A percentile compares a stretch with the other conserved stretches of the same genome.
These are phyloP conservation scores for Cyberlindnera mrakii DNA, from an alignment of 805 yeast genomes.

Conservation along the genomic window DNA sequence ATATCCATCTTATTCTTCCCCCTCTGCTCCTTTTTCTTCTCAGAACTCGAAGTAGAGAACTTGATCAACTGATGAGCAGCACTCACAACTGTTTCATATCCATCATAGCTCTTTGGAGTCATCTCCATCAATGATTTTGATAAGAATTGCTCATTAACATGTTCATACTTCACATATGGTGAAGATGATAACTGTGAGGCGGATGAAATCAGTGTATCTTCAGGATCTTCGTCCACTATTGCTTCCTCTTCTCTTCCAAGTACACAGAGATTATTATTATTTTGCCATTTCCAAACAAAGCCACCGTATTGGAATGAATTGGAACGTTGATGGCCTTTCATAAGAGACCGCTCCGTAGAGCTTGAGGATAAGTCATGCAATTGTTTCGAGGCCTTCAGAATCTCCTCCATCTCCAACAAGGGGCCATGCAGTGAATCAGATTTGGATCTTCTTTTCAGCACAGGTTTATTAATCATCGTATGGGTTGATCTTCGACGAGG, in stretches of 20 bases:
- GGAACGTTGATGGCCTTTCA: background rate
- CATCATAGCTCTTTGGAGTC: constrained; percentile 19
- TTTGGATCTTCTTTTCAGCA: constrained; percentile 20
- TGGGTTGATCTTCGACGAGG: constrained; percentile 8
- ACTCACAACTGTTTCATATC: constrained; percentile 17
- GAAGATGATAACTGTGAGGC: background rate
- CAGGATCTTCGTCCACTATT: constrained; percentile 1
- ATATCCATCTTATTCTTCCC: constrained; percentile 16
- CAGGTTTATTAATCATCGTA: constrained; percentile 1
- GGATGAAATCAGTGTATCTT: background rate
- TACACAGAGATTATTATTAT: constrained; percentile 17
- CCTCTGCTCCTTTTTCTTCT: background rate
- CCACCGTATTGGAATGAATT: constrained; percentile 23
- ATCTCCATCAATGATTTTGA: background rate
- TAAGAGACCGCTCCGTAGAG: too few relatives aligned
- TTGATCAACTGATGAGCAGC: constrained; percentile 23
- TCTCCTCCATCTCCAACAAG: constrained; percentile 21
- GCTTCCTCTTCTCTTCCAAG: constrained; percentile 18
- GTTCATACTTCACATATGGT: background rate
- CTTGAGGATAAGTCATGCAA: constrained; percentile 19
- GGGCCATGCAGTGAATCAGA: constrained; percentile 16
- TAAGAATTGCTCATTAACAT: constrained; percentile 1
- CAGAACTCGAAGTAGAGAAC: constrained; percentile 3
- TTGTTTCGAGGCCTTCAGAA: constrained; percentile 24
- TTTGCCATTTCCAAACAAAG: constrained; percentile 22